Evolutionary conservation across 2,329 filamentous ascomycete genomes (phyloP).

Genomic region (Xylogone sp.): DNA sequence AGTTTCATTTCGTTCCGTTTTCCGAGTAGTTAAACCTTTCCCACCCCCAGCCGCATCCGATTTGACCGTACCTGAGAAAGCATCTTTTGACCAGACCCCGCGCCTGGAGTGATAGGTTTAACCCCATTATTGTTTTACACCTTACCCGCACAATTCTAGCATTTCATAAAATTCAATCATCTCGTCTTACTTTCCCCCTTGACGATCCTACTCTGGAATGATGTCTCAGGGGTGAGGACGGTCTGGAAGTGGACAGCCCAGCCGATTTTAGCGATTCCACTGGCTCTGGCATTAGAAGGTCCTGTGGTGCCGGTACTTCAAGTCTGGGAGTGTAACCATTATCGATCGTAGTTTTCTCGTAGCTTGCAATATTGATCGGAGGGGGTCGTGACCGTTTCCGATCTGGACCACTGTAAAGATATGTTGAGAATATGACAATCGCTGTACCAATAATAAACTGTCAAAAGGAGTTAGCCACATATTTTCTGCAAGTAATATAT

Average conservation of each 20-base stretch:
- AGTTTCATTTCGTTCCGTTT: neutral
- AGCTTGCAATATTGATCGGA: conserved; percentile 66
- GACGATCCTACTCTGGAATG: conserved; percentile 36
- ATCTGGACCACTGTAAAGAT: conserved; percentile 73
- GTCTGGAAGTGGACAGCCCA: conserved; percentile 48
- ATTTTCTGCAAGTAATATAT: neutral
- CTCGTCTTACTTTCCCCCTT: conserved; percentile 32
- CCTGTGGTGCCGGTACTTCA: conserved; percentile 19
- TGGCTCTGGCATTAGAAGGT: conserved; percentile 24
- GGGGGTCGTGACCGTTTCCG: conserved; percentile 55
- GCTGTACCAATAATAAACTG: conserved; percentile 80
- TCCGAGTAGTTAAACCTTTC: neutral
- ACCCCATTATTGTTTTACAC: neutral
- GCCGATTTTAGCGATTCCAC: conserved; percentile 34
- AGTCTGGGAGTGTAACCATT: conserved; percentile 26
- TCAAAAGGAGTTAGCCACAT: conserved; percentile 2
- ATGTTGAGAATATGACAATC: conserved; percentile 77
- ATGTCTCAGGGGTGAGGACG: conserved; percentile 41
- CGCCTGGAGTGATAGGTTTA: neutral
- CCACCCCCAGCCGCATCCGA: neutral
- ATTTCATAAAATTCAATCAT: conserved; percentile 24
- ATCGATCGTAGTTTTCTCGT: conserved; percentile 60
- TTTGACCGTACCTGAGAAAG: neutral
- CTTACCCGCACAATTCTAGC: neutral
- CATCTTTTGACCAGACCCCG: neutral